phyloP scores from a whole-genome alignment of 306 rosid genomes.

The Nissolia schottii region DNA sequence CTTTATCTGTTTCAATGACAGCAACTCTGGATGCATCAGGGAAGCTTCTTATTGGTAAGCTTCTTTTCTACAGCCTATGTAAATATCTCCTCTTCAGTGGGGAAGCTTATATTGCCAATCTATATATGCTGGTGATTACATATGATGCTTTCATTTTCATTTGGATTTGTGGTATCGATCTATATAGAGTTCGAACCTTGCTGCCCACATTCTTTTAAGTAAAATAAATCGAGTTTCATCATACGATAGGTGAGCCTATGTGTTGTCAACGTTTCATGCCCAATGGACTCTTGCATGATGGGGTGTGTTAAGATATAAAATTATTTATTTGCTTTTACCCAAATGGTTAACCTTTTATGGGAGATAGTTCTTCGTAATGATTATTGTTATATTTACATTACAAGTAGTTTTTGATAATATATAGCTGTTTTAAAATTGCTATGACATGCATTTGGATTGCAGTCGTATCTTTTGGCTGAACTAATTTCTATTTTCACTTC shows the following conservation, averaged over 20 bases:
- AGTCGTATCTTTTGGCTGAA: not conserved
- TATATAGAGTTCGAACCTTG: no score
- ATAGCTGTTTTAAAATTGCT: not conserved
- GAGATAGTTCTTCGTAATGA: no score
- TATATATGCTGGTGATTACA: not conserved
- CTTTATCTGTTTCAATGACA: slow-evolving; percentile 83
- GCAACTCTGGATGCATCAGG: slow-evolving; percentile 70
- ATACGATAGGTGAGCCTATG: no score
- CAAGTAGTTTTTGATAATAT: not conserved
- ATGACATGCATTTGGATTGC: not conserved
- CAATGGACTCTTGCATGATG: no score
- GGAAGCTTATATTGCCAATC: slow-evolving; percentile 8
- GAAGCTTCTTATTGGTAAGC: slow-evolving; percentile 69
- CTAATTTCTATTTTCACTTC: not conserved
- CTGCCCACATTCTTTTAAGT: no score
- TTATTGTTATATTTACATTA: no score
- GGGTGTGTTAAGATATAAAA: no score
- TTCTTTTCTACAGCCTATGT: not conserved
- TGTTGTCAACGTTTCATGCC: no score
- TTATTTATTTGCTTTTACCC: no score
- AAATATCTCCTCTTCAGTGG: not conserved
- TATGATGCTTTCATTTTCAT: not conserved
- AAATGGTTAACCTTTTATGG: no score
- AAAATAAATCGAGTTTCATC: no score
- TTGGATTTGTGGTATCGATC: no score